phyloP scores from a whole-genome alignment of 2,329 filamentous ascomycete genomes.

The Colletotrichum tofieldiae region DNA sequence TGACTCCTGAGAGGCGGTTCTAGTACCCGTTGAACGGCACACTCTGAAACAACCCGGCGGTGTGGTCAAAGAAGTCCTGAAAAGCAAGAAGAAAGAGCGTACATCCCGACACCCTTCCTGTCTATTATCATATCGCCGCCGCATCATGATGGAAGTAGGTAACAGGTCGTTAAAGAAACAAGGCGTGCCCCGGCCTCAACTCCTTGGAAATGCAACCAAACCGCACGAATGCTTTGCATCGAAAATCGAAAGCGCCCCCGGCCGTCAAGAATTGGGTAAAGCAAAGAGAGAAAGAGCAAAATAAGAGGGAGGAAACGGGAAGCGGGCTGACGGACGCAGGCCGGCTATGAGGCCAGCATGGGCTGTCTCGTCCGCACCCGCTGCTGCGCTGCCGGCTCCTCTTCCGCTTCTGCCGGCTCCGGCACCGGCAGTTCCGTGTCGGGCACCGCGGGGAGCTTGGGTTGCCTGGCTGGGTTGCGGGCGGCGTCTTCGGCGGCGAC shows the following conservation, averaged over 20 bases:
- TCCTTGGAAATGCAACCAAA: conserved; percentile 23
- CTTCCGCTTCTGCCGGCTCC: conserved; percentile 41
- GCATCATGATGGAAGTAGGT: background rate
- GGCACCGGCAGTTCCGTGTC: conserved; percentile 52
- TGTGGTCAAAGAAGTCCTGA: background rate
- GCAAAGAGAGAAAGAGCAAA: background rate
- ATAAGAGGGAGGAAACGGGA: background rate
- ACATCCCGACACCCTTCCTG: background rate
- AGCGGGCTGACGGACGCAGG: too few relatives aligned
- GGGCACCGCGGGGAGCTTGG: conserved; percentile 49
- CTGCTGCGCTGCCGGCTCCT: conserved; percentile 37
- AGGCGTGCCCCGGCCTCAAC: conserved; percentile 8
- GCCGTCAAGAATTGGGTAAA: background rate
- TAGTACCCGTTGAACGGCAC: background rate
- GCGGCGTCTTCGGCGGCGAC: conserved; percentile 35
- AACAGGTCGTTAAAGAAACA: background rate
- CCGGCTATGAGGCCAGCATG: conserved; percentile 56
- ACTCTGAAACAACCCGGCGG: background rate
- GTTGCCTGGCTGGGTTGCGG: conserved; percentile 35
- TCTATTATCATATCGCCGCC: conserved; percentile 10
- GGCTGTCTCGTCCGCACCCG: conserved; percentile 46
- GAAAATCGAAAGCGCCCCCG: conserved; percentile 1
- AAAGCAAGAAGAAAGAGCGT: background rate
- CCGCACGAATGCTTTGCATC: conserved; percentile 7
- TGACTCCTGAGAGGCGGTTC: conserved; percentile 3